These are phyloP conservation scores for Pisolithus microcarpus DNA, from an alignment of 768 basidiomycete genomes.

Conservation along the genomic window DNA sequence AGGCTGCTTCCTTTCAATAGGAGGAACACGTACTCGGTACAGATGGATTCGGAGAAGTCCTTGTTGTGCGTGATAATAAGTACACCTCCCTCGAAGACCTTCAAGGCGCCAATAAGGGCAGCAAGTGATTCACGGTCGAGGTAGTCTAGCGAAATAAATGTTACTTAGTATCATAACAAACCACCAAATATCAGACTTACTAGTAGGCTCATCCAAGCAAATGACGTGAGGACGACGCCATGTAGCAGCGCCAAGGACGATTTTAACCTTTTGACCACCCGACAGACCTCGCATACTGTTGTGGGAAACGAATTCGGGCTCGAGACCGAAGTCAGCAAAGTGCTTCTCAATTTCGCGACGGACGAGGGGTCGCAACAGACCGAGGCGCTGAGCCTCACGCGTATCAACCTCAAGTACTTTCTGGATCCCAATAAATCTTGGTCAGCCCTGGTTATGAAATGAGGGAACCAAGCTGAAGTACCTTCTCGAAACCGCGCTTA, in stretches of 20 bases:
- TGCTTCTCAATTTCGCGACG: slow-evolving; percentile 99
- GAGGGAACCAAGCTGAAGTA: slow-evolving; percentile 15
- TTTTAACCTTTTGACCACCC: slow-evolving; percentile 99
- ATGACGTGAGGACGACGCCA: slow-evolving; percentile 99
- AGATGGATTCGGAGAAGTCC: slow-evolving; percentile 98
- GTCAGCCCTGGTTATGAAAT: neutral
- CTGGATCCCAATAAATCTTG: slow-evolving; percentile 28
- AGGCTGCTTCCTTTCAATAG: neutral
- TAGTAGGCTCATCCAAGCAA: slow-evolving; percentile 95
- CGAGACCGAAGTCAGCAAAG: slow-evolving; percentile 98
- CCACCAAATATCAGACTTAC: slow-evolving; percentile 32
- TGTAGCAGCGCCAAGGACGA: slow-evolving; percentile 95
- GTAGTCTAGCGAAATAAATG: slow-evolving; percentile 56
- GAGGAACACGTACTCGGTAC: slow-evolving; percentile 56
- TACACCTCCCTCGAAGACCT: slow-evolving; percentile 97
- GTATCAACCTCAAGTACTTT: slow-evolving; percentile 97
- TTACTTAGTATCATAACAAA: neutral
- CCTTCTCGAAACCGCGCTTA: slow-evolving; percentile 98
- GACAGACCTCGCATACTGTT: slow-evolving; percentile 99
- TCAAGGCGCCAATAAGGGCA: slow-evolving; percentile 96
- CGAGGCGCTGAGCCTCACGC: slow-evolving; percentile 93
- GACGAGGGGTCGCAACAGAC: slow-evolving; percentile 92
- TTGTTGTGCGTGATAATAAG: slow-evolving; percentile 97
- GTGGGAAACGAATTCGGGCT: slow-evolving; percentile 98
- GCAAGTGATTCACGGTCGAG: slow-evolving; percentile 99